phyloP scores from a whole-genome alignment of 164 flowering plant species.

The Malania oleifera region DNA sequence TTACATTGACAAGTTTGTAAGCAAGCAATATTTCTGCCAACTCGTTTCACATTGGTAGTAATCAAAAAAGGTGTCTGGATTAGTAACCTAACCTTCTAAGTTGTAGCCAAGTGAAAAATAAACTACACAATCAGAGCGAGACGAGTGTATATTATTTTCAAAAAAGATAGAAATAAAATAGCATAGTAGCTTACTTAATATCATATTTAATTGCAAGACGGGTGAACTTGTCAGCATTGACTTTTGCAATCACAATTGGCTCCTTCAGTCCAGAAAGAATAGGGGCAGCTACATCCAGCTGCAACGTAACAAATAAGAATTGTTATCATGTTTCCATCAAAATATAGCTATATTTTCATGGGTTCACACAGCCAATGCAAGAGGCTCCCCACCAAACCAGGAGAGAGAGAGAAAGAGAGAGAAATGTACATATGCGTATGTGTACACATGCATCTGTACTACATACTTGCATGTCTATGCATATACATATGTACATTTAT shows the following conservation, averaged over 20 bases:
- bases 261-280: constrained; percentile 59
- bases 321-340: not conserved
- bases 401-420: no score
- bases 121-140: not conserved
- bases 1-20: no score
- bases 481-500: no score
- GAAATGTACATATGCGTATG: no score
- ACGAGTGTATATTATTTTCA: not conserved
- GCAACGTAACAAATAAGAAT: constrained; percentile 25
- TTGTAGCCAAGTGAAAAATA: not conserved
- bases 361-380: no score
- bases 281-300: constrained; percentile 94
- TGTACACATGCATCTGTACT: no score
- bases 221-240: constrained; percentile 81
- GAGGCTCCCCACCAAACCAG: no score
- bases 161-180: not conserved
- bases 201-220: constrained; percentile 65
- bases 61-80: not conserved
- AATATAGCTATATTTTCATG: not conserved
- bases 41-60: not conserved
- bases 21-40: not conserved
- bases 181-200: constrained; percentile 57
- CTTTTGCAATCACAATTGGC: constrained; percentile 80
- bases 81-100: not conserved
- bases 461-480: no score